These are phyloP conservation scores for Cryptosporidium sp. DNA, from an alignment of 169 alveolate species.

Conservation along the genomic window DNA sequence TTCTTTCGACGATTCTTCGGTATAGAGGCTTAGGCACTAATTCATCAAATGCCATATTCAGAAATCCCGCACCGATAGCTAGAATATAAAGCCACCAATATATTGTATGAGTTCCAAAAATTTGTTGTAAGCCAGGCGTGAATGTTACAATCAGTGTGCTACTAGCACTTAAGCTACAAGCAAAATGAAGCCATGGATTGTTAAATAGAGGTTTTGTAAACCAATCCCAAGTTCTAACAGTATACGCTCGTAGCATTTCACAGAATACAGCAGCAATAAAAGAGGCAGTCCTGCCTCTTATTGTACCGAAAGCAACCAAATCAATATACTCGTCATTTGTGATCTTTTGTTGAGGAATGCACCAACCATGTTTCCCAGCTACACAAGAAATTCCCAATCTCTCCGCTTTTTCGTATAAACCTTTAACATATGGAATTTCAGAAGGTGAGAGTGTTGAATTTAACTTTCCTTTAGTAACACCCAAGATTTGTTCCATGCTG, in stretches of 20 bases:
- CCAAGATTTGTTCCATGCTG: conserved; percentile 83
- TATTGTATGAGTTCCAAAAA: conserved; percentile 85
- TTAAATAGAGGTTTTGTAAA: conserved; percentile 89
- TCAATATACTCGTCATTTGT: conserved; percentile 80
- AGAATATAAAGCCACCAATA: conserved; percentile 90
- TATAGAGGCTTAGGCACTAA: conserved; percentile 87
- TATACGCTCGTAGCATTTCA: conserved; percentile 92
- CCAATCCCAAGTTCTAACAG: conserved; percentile 92
- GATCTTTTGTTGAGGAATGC: conserved; percentile 77
- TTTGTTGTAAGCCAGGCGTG: conserved; percentile 86
- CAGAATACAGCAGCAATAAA: conserved; percentile 92
- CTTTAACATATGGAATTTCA: conserved; percentile 48
- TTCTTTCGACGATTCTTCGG: conserved; percentile 77
- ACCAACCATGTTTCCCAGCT: conserved; percentile 75
- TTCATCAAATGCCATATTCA: conserved; percentile 88
- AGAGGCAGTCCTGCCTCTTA: conserved; percentile 89
- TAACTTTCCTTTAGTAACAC: conserved; percentile 86
- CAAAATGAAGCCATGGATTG: conserved; percentile 91
- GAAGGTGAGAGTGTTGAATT: conserved; percentile 47
- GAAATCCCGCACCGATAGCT: conserved; percentile 87
- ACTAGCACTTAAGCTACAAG: conserved; percentile 90
- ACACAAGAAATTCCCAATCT: conserved; percentile 29
- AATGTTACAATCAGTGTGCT: conserved; percentile 86
- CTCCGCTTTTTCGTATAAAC: conserved; percentile 42
- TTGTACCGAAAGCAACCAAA: conserved; percentile 86